Evolutionary conservation across 2,329 filamentous ascomycete genomes (phyloP), one percentile per base, ranked within the genome.

Genomic region (Cladorrhinum sp.): DNA sequence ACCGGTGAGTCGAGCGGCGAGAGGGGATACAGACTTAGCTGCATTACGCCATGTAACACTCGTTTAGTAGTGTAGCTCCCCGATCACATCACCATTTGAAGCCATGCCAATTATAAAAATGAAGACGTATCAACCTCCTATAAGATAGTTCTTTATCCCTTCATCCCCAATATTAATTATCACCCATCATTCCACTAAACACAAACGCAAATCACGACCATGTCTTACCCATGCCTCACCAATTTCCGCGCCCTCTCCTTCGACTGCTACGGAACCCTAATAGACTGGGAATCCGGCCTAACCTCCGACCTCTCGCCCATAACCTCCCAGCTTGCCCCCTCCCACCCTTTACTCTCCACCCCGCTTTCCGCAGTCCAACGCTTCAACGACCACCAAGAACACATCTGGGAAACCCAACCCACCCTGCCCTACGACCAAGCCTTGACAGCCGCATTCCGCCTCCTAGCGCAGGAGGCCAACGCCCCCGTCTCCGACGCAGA

Each of bases 211-310:
- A 42, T 7, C 5, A 42, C 6, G 4, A 42, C 5, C 10, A 42
- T 42, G 36, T 42, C 36, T 16, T 1, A 60, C 18, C 14, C 53
- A 56, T 39, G 33, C 63, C 68, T 72, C 10, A 69, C 65, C 18
- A 50, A 61, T 52, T 78, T 71, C 63, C 67, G 67, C 16, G 71
- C 75, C 62, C 82, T 91, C 55, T 86, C 85, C 68, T 92, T 93
- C 74, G 90, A 94, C 74, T 86, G 89, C 77, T 93, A 90, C 73
- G 89, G 90, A 72, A 94, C 90, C 0, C 81, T 93, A 2, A 84
- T 93, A 62, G 88, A 93, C 77, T 92, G 88, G 89, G 87, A 92
- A 72, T 72, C 76, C n/a, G 88, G 88, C 61, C 82, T 91, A 60
- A 73, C 82, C 56, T 65, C 73, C 2, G 79, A 82, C 2, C 78